Percentiles rank a stretch among this genome's conserved stretches.
These are phyloP conservation scores for Leishmania aethiopica DNA, from an alignment of 208 protist genomes.

Conservation along the genomic window DNA sequence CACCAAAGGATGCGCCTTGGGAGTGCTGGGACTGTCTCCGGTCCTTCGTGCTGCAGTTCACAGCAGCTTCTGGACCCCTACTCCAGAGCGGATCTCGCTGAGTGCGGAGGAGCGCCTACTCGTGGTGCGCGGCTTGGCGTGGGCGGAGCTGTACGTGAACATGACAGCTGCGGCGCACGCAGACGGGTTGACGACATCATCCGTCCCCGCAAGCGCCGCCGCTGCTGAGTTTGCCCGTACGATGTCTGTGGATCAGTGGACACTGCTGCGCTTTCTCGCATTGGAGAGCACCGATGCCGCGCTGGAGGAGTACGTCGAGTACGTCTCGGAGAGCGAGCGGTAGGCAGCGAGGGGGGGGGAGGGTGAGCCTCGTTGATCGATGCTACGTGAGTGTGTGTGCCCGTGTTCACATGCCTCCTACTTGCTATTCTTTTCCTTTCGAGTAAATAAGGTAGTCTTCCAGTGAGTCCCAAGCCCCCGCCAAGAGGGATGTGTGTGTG, in stretches of 20 bases:
- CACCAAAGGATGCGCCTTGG: conserved; percentile 16
- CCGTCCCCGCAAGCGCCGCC: conserved; percentile 19
- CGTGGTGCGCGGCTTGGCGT: conserved; percentile 67
- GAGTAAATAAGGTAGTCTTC: background rate
- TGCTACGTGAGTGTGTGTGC: background rate
- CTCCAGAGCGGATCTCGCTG: background rate
- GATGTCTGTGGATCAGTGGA: conserved; percentile 51
- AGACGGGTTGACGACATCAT: background rate
- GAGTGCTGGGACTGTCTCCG: conserved; percentile 25
- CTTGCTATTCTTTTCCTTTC: background rate
- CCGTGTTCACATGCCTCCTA: background rate
- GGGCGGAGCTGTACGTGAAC: conserved; percentile 68
- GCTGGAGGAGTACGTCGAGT: conserved; percentile 50
- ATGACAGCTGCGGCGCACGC: background rate
- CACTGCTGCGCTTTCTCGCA: conserved; percentile 59
- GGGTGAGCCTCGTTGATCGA: background rate
- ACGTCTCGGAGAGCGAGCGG: conserved; percentile 13
- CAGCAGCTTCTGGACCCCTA: conserved; percentile 23
- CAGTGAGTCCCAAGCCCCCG: background rate
- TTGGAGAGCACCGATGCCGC: conserved; percentile 53
- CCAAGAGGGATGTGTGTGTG: background rate
- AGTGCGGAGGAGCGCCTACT: conserved; percentile 7
- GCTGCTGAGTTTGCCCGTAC: conserved; percentile 45
- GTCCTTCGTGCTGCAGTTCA: conserved; percentile 18
- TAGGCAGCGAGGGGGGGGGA: background rate